Conservation (phyloP, 1,284 basidiomycete species). For the Salmacisia buchloeana region DNA sequence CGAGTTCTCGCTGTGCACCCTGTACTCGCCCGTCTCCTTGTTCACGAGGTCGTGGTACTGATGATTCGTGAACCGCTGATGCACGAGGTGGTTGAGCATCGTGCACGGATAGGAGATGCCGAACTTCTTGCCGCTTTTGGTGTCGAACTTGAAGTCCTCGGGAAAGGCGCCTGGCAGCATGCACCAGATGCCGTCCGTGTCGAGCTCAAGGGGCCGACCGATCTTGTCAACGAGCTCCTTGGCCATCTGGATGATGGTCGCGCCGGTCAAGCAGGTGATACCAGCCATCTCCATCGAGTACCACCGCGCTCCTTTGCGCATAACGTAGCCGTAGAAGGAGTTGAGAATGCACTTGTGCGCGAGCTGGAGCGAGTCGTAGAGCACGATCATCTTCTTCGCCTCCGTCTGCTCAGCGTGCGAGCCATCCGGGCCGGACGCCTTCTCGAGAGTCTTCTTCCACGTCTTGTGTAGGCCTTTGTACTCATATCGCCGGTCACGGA, state of each 20-base stretch:
- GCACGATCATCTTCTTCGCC: conserved; percentile 98
- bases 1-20: conserved; percentile 91
- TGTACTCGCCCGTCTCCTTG: conserved; percentile 74
- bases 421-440: conserved; percentile 60
- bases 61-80: conserved; percentile 92
- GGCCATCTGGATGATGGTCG: conserved; percentile 99
- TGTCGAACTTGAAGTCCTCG: conserved; percentile 94
- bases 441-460: conserved; percentile 98
- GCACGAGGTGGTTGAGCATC: conserved; percentile 97
- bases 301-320: conserved; percentile 99
- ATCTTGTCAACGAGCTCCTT: conserved; percentile 90
- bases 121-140: conserved; percentile 79
- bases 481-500: conserved; percentile 95
- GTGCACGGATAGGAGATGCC: conserved; percentile 97
- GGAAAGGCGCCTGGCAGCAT: conserved; percentile 98
- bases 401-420: conserved; percentile 83
- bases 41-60: conserved; percentile 90
- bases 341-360: conserved; percentile 99
- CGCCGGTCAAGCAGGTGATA: conserved; percentile 97
- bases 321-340: conserved; percentile 99
- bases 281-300: conserved; percentile 99
- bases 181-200: conserved; percentile 99
- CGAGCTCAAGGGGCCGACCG: conserved; percentile 90
- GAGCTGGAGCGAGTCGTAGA: conserved; percentile 98
- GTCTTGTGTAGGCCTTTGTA: conserved; percentile 99